Evolutionary conservation across 1,284 basidiomycete genomes (phyloP).

Genomic region (Ceratobasidium sp.): DNA sequence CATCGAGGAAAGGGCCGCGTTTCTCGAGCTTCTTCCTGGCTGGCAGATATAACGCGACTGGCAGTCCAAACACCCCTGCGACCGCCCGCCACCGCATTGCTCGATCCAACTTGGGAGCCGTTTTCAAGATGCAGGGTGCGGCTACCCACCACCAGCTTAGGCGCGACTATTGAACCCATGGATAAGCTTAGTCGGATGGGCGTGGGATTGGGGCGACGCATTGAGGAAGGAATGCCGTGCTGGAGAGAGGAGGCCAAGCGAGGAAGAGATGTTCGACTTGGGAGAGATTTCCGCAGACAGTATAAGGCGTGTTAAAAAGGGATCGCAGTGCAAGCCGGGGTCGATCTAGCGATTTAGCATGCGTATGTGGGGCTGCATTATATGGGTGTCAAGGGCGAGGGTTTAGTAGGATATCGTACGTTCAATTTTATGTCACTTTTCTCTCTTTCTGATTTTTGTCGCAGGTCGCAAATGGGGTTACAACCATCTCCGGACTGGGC

Average conservation of each 20-base stretch:
- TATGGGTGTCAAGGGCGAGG: conserved; percentile 85
- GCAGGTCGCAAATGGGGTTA: conserved; percentile 79
- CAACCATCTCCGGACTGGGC: conserved; percentile 74
- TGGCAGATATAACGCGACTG: conserved; percentile 89
- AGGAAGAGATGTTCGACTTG: conserved; percentile 67
- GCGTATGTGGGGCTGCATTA: conserved; percentile 88
- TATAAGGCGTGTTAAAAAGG: conserved; percentile 89
- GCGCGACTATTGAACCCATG: conserved; percentile 89
- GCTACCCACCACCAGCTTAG: conserved; percentile 86
- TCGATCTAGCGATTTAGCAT: conserved; percentile 91
- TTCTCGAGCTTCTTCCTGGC: conserved; percentile 62
- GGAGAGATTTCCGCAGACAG: conserved; percentile 79
- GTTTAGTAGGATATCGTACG: conserved; percentile 84
- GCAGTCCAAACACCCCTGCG: conserved; percentile 90
- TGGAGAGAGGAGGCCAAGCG: conserved; percentile 25
- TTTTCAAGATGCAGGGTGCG: conserved; percentile 88
- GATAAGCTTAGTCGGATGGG: conserved; percentile 92
- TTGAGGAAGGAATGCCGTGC: conserved; percentile 4
- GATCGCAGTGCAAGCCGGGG: conserved; percentile 82
- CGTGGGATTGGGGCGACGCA: conserved; percentile 68
- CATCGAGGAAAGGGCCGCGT: conserved; percentile 50
- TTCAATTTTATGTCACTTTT: conserved; percentile 81
- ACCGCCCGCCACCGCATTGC: conserved; percentile 87
- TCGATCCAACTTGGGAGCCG: conserved; percentile 92
- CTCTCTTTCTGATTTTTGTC: not conserved